Evolutionary conservation across 306 rosid species (phyloP), one percentile per base, ranked within the genome.

Genomic region (Purshia tridentata): DNA sequence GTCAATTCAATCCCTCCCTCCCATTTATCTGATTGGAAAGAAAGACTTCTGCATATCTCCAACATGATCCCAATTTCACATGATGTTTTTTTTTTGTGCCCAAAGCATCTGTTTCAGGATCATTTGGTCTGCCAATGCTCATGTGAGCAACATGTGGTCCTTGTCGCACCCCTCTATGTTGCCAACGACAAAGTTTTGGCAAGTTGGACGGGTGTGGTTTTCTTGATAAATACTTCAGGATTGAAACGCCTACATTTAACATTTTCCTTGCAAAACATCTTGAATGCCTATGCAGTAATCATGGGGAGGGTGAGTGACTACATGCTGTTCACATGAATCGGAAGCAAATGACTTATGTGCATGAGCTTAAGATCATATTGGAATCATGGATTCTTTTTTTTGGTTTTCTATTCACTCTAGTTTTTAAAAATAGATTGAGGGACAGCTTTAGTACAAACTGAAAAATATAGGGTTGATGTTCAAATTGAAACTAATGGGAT

Each of bases 21-120:
- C 29, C 12, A 0, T n/a, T n/a, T 4, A n/a, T 62, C 20, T 41
- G 22, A 60, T 39, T 37, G 47, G 22, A 60, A 60, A 37, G 47
- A 60, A 15, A 60, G 6, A 3, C 20, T 16, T 5, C 6, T 6
- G 11, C 11, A 6, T 64, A 6, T 65, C 41, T 46, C 54, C 54
- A 45, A 64, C 6, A 65, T 66, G 70, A 46, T 66, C 70, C 19
- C 56, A 13, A 66, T 47, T 23, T 66, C 8, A 15, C 41, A 66
- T 22, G 71, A 22, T 20, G 10, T 35, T 1, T 4, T 48, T 23
- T 47, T 10, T 7, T 47, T 19, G 56, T n/a, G 65, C 35, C 55
- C 14, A 66, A 1, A 48, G 23, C 42, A 14, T 7, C 14, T 23
- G 4, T 19, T 47, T 12, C 14, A 48, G 3, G 14, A 22, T 41